Base-by-base conservation (phyloP, 2,329 filamentous ascomycete species). In the Xylariomycetidae sp. region DNA sequence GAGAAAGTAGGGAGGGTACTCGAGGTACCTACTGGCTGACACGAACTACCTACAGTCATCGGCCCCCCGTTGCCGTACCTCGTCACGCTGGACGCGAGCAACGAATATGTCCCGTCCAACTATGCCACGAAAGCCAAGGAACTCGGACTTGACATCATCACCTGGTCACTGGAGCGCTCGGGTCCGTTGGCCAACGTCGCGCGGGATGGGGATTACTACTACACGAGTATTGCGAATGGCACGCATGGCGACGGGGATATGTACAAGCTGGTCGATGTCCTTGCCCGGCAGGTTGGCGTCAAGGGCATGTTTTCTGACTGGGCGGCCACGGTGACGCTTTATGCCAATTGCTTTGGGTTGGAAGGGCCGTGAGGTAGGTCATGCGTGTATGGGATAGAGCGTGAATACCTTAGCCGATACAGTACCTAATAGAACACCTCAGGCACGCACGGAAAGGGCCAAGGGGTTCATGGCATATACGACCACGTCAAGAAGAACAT, bases 101-200 rank as follows among this genome's bases (percentile, higher is more conserved):
- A 67, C 39, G 66, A 68, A 43, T 77, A 83, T 25, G 66, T 81
- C 5, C 75, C 80, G 4, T 80, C 74, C 27, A 61, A 59, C 24
- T 86, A 85, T 45, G 80, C 81, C 4, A 61, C 58, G 27, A 65
- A 65, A 29, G 79, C 77, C 14, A 76, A 75, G 51, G 61, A 70
- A 43, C 68, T 76, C 6, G 77, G 76, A 1, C 60, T 85, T 26
- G 68, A 79, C 30, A 74, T 85, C 39, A 69, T 85, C 25, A 71
- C 78, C 1, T 86, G 81, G 81, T 76, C 70, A 6, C 67, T 84
- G 28, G 82, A 86, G 58, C 70, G 81, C 19, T 79, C 74, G 0
- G 75, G 75, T 0, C 77, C 76, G 37, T 55, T 82, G 34, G 65
- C 65, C 14, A 64, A 72, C 16, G 69, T 68, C 2, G 59, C 56